Percentiles rank a stretch among this genome's conserved stretches.
Evolutionary conservation across 768 basidiomycete genomes (phyloP).

Genomic region (Pulveroboletus sp.): DNA sequence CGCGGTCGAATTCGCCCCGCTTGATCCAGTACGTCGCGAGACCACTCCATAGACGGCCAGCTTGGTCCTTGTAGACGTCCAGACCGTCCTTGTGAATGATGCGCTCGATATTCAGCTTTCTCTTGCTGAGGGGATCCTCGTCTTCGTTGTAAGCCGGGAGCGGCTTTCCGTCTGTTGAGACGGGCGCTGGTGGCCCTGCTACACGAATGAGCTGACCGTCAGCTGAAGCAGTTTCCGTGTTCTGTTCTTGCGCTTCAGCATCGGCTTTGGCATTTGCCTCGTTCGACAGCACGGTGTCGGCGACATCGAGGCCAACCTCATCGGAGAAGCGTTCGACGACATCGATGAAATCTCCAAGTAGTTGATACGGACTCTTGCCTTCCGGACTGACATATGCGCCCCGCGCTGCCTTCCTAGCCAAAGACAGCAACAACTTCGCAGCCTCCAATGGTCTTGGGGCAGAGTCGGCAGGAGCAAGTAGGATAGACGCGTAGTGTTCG

Average conservation of each 20-base stretch:
- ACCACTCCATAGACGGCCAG: constrained; percentile 94
- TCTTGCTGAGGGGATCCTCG: constrained; percentile 69
- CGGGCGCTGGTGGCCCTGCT: constrained; percentile 60
- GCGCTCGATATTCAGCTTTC: constrained; percentile 80
- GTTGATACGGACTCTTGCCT: constrained; percentile 93
- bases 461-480: constrained; percentile 59
- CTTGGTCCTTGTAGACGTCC: constrained; percentile 91
- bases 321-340: constrained; percentile 89
- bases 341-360: constrained; percentile 90
- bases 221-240: constrained; percentile 43
- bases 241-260: constrained; percentile 39
- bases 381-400: constrained; percentile 87
- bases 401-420: constrained; percentile 80
- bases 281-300: constrained; percentile 65
- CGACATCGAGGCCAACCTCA: constrained; percentile 85
- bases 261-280: constrained; percentile 46
- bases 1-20: constrained; percentile 90
- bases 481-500: constrained; percentile 69
- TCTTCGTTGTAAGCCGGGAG: constrained; percentile 68
- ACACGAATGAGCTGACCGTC: constrained; percentile 69
- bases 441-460: constrained; percentile 84
- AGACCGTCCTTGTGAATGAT: constrained; percentile 88
- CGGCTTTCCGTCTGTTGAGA: constrained; percentile 49
- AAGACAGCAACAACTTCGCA: constrained; percentile 80
- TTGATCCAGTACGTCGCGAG: constrained; percentile 99